Conservation (phyloP, 2,329 filamentous ascomycete genomes). For the Sclerotinia glacialis region DNA sequence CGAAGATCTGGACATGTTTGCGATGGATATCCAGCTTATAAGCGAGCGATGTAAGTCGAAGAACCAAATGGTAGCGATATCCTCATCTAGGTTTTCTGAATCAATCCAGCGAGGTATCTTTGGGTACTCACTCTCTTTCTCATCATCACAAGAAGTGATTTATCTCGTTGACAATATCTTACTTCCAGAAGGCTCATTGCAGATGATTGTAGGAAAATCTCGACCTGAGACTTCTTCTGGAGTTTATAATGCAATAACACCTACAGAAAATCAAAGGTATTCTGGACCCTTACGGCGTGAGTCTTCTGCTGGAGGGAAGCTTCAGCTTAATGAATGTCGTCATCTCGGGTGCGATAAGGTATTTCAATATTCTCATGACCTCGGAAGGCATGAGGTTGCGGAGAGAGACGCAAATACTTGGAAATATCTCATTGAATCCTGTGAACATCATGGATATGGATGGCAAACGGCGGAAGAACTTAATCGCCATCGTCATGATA, state of each 20-base stretch:
- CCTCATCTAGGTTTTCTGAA: neutral
- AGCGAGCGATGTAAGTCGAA: neutral
- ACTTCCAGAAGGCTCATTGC: neutral
- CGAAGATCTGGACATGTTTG: neutral
- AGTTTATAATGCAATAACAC: neutral
- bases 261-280: neutral
- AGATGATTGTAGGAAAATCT: neutral
- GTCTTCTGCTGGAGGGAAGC: neutral
- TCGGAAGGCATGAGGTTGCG: constrained; percentile 81
- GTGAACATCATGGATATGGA: too few relatives aligned
- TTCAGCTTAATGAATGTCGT: constrained; percentile 49
- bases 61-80: neutral
- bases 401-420: too few relatives aligned
- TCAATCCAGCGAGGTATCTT: neutral
- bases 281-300: neutral
- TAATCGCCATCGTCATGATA: too few relatives aligned
- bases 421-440: too few relatives aligned
- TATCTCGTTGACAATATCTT: neutral
- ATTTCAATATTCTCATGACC: constrained; percentile 93
- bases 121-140: neutral
- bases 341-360: constrained; percentile 78
- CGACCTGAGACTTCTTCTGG: neutral
- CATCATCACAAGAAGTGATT: neutral
- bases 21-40: neutral
- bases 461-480: too few relatives aligned